A percentile compares a stretch with the other conserved stretches of the same genome.
These are phyloP conservation scores for Glonium stellatum DNA, from an alignment of 495 filamentous ascomycete species.

Conservation along the genomic window DNA sequence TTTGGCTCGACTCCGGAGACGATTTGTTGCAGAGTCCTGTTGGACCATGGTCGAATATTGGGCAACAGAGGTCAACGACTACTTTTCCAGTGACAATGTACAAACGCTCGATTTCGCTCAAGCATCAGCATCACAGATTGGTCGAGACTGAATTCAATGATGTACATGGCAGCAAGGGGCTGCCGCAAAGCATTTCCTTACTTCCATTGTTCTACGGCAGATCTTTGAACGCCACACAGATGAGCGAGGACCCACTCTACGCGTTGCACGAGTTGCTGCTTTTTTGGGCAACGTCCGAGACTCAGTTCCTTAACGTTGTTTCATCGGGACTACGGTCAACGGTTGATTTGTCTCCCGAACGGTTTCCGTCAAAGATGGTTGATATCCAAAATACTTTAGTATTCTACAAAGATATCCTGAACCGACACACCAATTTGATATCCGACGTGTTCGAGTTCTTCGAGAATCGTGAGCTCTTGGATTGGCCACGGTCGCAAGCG, in stretches of 20 bases:
- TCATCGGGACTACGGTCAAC: background rate
- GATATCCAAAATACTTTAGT: background rate
- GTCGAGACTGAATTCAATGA: background rate
- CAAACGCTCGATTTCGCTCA: no score
- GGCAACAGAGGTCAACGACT: no score
- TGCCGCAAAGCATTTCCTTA: background rate
- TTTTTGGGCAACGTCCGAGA: background rate
- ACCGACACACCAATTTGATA: background rate
- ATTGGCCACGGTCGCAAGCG: background rate
- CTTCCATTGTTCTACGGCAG: background rate
- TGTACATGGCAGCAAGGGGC: background rate
- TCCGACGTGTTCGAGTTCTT: background rate
- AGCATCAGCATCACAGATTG: no score
- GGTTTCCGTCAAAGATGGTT: no score
- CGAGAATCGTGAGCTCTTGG: background rate
- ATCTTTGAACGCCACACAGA: background rate
- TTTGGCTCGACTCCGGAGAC: background rate
- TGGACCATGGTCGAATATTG: background rate
- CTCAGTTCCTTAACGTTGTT: background rate
- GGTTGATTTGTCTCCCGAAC: background rate
- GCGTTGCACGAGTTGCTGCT: background rate
- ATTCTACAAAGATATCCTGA: background rate
- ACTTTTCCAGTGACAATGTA: no score
- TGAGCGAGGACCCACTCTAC: background rate
- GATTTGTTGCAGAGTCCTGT: background rate